phyloP scores from a whole-genome alignment of 176 grass and related monocot genomes.

The Rhynchospora breviuscula region DNA sequence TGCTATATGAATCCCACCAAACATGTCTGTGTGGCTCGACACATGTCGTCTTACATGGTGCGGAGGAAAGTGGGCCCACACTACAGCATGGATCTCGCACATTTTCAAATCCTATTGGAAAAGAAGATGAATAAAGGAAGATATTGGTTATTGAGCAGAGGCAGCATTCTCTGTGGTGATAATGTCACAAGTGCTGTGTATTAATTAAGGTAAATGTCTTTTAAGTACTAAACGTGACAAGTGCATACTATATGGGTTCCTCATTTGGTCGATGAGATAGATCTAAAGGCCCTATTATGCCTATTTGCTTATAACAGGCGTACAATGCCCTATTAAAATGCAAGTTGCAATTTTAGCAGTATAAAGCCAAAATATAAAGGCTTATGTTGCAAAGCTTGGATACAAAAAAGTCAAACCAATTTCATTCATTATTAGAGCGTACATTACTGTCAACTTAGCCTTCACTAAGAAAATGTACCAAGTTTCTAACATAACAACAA shows the following conservation, averaged over 20 bases:
- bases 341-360: not conserved
- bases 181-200: not conserved
- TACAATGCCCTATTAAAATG: not conserved
- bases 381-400: not conserved
- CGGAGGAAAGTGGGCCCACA: slow-evolving; percentile 24
- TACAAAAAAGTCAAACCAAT: not conserved
- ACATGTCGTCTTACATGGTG: slow-evolving; percentile 40
- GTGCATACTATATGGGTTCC: not conserved
- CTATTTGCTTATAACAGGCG: not conserved
- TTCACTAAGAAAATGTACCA: not conserved
- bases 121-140: not conserved
- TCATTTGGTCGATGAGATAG: not conserved
- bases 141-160: not conserved
- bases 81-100: slow-evolving; percentile 34
- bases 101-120: slow-evolving; percentile 37
- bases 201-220: not conserved
- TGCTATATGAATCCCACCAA: slow-evolving; percentile 48
- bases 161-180: not conserved
- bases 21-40: slow-evolving; percentile 25
- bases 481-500: not conserved
- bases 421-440: not conserved
- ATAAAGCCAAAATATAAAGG: not conserved
- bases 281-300: not conserved
- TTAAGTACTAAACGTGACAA: not conserved
- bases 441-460: not conserved